Percentiles rank a stretch among this genome's conserved stretches.
Conservation (phyloP, 163 green algal species). For the Trebouxiophyceae sp. region DNA sequence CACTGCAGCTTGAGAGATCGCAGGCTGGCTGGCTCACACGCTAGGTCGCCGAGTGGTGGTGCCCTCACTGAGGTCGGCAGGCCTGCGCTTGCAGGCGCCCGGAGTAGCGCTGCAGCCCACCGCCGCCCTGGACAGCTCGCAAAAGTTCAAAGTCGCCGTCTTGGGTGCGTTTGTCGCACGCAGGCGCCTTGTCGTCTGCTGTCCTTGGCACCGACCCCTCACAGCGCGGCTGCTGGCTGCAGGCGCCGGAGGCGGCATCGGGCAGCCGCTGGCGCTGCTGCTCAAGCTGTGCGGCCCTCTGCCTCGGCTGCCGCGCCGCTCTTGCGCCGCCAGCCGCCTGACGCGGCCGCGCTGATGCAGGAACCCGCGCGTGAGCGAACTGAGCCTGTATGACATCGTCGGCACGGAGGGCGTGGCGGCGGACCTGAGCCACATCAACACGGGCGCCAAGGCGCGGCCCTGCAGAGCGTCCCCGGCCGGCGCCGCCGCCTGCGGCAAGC, state of each 20-base stretch:
- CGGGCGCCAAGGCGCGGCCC: conserved; percentile 33
- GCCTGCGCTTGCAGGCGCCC: too few species aligned
- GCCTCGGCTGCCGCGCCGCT: too few species aligned
- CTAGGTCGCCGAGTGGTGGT: too few species aligned
- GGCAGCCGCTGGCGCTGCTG: conserved; percentile 91
- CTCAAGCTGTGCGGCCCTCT: conserved; percentile 66
- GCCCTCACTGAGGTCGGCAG: too few species aligned
- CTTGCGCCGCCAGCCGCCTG: neutral
- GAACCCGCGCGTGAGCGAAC: conserved; percentile 57
- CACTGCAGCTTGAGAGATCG: too few species aligned
- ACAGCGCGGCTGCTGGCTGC: conserved; percentile 49
- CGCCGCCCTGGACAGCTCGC: neutral
- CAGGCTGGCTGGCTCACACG: too few species aligned
- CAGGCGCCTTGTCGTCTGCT: neutral
- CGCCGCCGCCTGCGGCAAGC: too few species aligned
- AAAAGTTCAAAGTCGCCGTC: conserved; percentile 2
- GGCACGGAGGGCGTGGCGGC: conserved; percentile 67
- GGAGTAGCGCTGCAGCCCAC: too few species aligned
- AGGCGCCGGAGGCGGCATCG: conserved; percentile 94
- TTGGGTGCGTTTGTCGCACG: neutral
- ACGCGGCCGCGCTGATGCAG: neutral
- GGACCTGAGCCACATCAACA: conserved; percentile 79
- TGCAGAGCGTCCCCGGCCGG: too few species aligned
- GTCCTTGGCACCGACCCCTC: neutral
- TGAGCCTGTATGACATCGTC: conserved; percentile 93